Evolutionary conservation across 352 stramenopile genomes (phyloP).

Genomic region (Globisporangium uncinulatum): DNA sequence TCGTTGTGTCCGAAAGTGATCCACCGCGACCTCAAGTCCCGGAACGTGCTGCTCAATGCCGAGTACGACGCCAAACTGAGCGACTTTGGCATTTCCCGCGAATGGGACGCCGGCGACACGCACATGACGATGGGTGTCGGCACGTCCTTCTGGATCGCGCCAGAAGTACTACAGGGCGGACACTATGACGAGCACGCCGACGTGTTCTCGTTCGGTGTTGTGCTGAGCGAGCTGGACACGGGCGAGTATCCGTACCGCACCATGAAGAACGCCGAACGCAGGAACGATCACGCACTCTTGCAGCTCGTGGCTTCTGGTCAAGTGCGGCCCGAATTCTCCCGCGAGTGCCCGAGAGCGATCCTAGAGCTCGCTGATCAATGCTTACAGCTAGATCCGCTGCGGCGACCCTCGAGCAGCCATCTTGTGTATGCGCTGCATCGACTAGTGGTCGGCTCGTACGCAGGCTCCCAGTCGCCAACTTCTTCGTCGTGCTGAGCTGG

Average conservation of each 20-base stretch:
- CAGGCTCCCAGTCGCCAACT: too few species aligned
- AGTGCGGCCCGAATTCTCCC: slow-evolving; percentile 47
- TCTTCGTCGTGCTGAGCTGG: too few species aligned
- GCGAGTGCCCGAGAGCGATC: slow-evolving; percentile 36
- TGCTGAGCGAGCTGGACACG: slow-evolving; percentile 51
- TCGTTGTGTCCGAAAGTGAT: too few species aligned
- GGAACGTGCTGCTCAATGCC: too few species aligned
- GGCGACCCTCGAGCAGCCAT: slow-evolving; percentile 23
- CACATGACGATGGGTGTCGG: slow-evolving; percentile 68
- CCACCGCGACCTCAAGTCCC: too few species aligned
- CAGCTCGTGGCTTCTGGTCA: slow-evolving; percentile 57
- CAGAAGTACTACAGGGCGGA: slow-evolving; percentile 50
- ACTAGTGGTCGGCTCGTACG: too few species aligned
- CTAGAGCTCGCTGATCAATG: slow-evolving; percentile 45
- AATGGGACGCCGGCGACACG: slow-evolving; percentile 48
- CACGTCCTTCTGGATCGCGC: slow-evolving; percentile 70
- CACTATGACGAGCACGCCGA: slow-evolving; percentile 52
- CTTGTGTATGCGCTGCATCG: too few species aligned
- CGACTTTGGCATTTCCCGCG: slow-evolving; percentile 55
- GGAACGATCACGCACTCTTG: slow-evolving; percentile 46
- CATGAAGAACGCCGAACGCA: slow-evolving; percentile 41
- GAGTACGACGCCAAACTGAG: too few species aligned
- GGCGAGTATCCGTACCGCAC: slow-evolving; percentile 58
- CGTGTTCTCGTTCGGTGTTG: slow-evolving; percentile 49
- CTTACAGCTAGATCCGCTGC: slow-evolving; percentile 41